Base-by-base conservation (phyloP, 768 basidiomycete species). In the Nidula microcarpa region DNA sequence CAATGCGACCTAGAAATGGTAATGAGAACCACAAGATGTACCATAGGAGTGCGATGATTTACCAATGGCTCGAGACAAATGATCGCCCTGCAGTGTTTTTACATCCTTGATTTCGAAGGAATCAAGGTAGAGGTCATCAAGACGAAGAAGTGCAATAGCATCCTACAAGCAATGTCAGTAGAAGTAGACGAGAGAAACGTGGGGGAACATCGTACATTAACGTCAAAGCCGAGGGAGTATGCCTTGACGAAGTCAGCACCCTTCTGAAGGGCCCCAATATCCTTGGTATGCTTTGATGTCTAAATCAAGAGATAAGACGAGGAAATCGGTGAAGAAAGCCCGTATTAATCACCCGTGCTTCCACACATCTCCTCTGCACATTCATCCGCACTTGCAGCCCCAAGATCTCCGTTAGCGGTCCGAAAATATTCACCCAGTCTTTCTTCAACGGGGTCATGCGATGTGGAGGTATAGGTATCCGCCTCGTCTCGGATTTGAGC, bases 91-190 rank as follows among this genome's bases (percentile, higher is more conserved):
- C 6, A 99, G 79, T 0, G 93, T 96, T 74, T 99, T 99, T 50
- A 98, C 94, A 60, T 99, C 97, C 69, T 98, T 98, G 69, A 99
- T 96, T 70, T 99, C 97, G 63, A 97, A 97, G 2, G 95, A 94
- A 63, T 98, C 97, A 45, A 99, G 88, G 68, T 98, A 99, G 11
- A 99, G 81, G 66, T 98, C 97, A 65, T 99, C 97, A 61, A 99
- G 68, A 56, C 97, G 85, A 34, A 99, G 81, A 23, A 99, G 85
- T 5, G 97, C 97, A 57, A 99, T 91, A 5, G 96, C 87, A 61
- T 99, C 97, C 92, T 98, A 49, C 1, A 46, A 36, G 44, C 48
- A 55, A 48, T 30, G 33, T 53, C 39, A 17, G 13, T 18, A 7
- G 30, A 8, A 35, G 33, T 32, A 43, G 16, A 17, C 9, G 4